Percentiles rank a stretch among this genome's conserved stretches.
These are phyloP conservation scores for Flaveria brownii DNA, from an alignment of 129 eudicot species.

Conservation along the genomic window DNA sequence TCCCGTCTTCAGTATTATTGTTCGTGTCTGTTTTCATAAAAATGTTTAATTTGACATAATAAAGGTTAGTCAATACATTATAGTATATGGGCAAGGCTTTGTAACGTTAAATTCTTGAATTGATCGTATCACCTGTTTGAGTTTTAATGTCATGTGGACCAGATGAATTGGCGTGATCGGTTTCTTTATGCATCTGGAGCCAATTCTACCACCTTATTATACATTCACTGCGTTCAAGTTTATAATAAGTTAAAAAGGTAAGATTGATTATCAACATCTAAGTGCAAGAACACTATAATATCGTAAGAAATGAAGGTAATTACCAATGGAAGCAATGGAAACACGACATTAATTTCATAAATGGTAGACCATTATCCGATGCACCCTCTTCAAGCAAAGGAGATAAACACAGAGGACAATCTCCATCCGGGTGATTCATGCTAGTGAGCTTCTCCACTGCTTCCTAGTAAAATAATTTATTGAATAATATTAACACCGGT, in stretches of 20 bases:
- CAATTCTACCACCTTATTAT: conserved; percentile 90
- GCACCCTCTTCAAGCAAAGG: too few relatives aligned
- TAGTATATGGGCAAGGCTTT: not conserved
- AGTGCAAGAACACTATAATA: not conserved
- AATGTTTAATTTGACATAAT: not conserved
- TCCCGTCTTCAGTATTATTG: conserved; percentile 42
- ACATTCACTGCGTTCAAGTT: conserved; percentile 63
- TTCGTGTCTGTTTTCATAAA: conserved; percentile 28
- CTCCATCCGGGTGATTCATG: conserved; percentile 94
- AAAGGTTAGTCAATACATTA: not conserved
- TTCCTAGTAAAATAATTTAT: conserved; percentile 47
- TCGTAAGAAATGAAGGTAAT: conserved; percentile 11
- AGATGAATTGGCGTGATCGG: conserved; percentile 33
- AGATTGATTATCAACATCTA: not conserved
- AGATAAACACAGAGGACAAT: conserved; percentile 81
- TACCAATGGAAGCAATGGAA: conserved; percentile 93
- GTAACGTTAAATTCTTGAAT: not conserved
- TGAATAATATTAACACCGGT: not conserved
- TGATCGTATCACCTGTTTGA: conserved; percentile 37
- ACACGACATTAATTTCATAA: conserved; percentile 96
- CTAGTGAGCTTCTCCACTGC: conserved; percentile 81
- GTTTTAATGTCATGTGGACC: conserved; percentile 29
- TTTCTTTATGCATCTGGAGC: conserved; percentile 55
- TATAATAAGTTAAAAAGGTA: not conserved
- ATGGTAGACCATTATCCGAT: too few relatives aligned